Evolutionary conservation across 306 rosid genomes (phyloP).

Genomic region (Cicer arietinum): DNA sequence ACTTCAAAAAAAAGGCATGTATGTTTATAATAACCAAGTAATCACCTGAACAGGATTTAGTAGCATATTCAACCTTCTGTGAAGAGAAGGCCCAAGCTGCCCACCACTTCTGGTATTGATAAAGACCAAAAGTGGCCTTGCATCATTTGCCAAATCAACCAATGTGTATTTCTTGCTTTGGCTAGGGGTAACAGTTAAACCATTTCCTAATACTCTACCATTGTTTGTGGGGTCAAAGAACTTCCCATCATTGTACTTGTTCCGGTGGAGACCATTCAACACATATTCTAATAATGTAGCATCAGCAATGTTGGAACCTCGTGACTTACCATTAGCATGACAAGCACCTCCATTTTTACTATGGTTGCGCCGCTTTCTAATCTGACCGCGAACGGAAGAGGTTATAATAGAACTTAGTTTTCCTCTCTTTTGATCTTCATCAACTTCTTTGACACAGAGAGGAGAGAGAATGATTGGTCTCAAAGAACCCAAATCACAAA

Average conservation of each 20-base stretch:
- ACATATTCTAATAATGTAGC: constrained; percentile 52
- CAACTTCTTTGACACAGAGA: constrained; percentile 68
- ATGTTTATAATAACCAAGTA: constrained; percentile 22
- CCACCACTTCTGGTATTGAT: constrained; percentile 81
- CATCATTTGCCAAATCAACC: constrained; percentile 68
- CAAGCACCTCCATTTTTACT: constrained; percentile 51
- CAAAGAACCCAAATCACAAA: constrained; percentile 75
- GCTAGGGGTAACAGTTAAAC: constrained; percentile 40
- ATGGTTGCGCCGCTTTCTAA: constrained; percentile 60
- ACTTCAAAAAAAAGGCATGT: constrained; percentile 17
- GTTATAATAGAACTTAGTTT: constrained; percentile 54
- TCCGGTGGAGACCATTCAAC: constrained; percentile 57
- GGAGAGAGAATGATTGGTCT: constrained; percentile 67
- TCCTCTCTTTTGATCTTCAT: constrained; percentile 50
- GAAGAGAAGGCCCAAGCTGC: constrained; percentile 70
- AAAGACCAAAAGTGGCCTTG: constrained; percentile 78
- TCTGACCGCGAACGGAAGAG: constrained; percentile 58
- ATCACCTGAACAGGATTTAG: constrained; percentile 80
- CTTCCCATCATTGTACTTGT: constrained; percentile 54
- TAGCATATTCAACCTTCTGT: constrained; percentile 73
- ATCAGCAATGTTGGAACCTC: constrained; percentile 47
- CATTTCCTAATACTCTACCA: constrained; percentile 43
- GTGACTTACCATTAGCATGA: constrained; percentile 47
- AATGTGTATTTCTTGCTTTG: constrained; percentile 58
- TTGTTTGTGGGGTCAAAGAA: constrained; percentile 41